Evolutionary conservation across 805 yeast genomes (phyloP).

Genomic region (Myxozyma nipponensis): DNA sequence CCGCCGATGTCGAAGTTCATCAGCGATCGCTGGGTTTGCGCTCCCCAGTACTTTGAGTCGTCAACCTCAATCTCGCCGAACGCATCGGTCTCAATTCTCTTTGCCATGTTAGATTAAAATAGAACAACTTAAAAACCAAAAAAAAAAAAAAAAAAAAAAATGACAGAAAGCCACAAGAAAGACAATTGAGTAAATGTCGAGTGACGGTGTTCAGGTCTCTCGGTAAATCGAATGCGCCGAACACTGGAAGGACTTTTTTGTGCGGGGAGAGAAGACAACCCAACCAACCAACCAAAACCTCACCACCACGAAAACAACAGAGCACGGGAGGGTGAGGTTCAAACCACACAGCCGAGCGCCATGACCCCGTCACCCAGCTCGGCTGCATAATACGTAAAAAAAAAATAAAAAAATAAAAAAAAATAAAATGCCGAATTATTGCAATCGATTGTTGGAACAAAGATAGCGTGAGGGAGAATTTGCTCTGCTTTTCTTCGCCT

Average conservation of each 20-base stretch:
- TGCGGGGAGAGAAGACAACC: background rate
- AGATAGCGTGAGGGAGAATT: too few species aligned
- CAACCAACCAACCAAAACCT: background rate
- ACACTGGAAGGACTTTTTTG: background rate
- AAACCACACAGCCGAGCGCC: too few species aligned
- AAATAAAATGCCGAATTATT: too few species aligned
- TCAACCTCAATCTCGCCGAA: conserved; percentile 95
- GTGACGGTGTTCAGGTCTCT: background rate
- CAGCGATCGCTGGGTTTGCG: conserved; percentile 86
- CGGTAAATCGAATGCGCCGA: background rate
- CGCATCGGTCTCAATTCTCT: conserved; percentile 86
- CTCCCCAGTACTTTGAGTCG: conserved; percentile 89
- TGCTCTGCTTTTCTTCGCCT: too few species aligned
- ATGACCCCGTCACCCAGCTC: too few species aligned
- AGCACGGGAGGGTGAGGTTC: too few species aligned
- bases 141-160: background rate
- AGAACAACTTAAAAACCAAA: background rate
- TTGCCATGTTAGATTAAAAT: conserved; percentile 1
- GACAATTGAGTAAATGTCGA: background rate
- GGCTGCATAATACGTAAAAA: too few species aligned
- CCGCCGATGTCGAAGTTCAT: conserved; percentile 97
- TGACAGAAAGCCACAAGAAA: background rate
- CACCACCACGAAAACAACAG: too few species aligned
- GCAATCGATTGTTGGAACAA: too few species aligned
- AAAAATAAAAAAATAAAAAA: too few species aligned